Base-by-base conservation (phyloP, 306 rosid species). In the Bauhinia variegata region DNA sequence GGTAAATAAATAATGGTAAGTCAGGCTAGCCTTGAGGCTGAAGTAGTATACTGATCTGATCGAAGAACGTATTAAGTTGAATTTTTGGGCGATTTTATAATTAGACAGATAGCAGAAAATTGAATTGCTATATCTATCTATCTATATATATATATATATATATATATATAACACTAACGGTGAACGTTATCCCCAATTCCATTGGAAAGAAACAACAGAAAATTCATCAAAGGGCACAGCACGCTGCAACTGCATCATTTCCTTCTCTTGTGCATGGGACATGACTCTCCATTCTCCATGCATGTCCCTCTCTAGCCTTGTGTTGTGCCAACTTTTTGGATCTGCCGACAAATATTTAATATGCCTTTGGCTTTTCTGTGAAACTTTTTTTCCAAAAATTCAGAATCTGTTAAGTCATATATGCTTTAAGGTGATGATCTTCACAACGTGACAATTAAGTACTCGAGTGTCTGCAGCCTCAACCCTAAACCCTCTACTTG, bases 301-400 rank as follows among this genome's bases (percentile, higher is more conserved):
- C n/a, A 37, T 8, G 14, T 30, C 64, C 32, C 15, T 54, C 17
- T 69, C 59, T 33, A 56, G 57, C 66, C 8, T 4, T 13, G 32
- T 44, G 48, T 41, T 11, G 17, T n/a, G 36, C 47, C 15, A 30
- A 59, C 12, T 6, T 50, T 52, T 30, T 19, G 13, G 10, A 37
- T 54, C 31, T 49, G 68, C 63, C 64, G 43, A 72, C 38, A 5
- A 13, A 32, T 16, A 60, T 65, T 53, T 47, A 64, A 18, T 55
- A 64, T 44, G 14, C 5, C 1, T 8, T 32, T 73, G 70, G 51
- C 33, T 55, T 46, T 54, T 46, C 36, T 47, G 23, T 46, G 41
- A 14, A 30, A 36, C 19, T 39, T 44, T 73, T 54, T 51, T 51
- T 7, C 28, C 2, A 23, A 1, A n/a, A 33, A 38, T 28, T 23